phyloP scores from a whole-genome alignment of 768 basidiomycete species.

The Sarcodon aspratus region DNA sequence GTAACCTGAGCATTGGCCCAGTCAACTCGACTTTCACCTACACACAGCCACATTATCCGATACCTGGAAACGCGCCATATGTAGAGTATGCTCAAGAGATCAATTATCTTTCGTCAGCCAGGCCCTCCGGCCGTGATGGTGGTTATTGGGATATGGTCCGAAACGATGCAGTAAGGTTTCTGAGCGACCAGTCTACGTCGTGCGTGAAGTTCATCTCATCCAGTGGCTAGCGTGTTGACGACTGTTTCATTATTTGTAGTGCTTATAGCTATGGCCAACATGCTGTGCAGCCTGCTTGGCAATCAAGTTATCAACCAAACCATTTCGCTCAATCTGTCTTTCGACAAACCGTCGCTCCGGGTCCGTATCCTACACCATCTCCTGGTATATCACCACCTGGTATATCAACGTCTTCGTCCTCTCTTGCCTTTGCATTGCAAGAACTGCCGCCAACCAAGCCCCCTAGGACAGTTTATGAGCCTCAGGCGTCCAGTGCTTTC shows the following conservation, averaged over 20 bases:
- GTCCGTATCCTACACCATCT: constrained; percentile 58
- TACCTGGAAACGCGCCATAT: constrained; percentile 33
- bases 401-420: constrained; percentile 58
- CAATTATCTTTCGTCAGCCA: constrained; percentile 39
- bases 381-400: constrained; percentile 29
- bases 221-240: constrained; percentile 14
- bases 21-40: constrained; percentile 56
- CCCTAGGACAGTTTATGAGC: constrained; percentile 25
- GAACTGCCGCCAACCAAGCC: constrained; percentile 19
- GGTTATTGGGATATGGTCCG: constrained; percentile 57
- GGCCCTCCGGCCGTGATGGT: constrained; percentile 30
- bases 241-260: constrained; percentile 24
- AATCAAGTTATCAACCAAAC: constrained; percentile 31
- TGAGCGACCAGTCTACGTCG: constrained; percentile 32
- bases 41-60: constrained; percentile 35
- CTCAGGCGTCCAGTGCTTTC: constrained; percentile 51
- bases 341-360: constrained; percentile 41
- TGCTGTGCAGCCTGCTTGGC: neutral
- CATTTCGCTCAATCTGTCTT: constrained; percentile 56
- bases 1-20: constrained; percentile 43
- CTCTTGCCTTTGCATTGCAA: constrained; percentile 65
- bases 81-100: constrained; percentile 59
- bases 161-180: constrained; percentile 47
- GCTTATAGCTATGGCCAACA: constrained; percentile 1
- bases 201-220: neutral